phyloP scores from a whole-genome alignment of 2,329 filamentous ascomycete genomes.

The Periconia sp. region DNA sequence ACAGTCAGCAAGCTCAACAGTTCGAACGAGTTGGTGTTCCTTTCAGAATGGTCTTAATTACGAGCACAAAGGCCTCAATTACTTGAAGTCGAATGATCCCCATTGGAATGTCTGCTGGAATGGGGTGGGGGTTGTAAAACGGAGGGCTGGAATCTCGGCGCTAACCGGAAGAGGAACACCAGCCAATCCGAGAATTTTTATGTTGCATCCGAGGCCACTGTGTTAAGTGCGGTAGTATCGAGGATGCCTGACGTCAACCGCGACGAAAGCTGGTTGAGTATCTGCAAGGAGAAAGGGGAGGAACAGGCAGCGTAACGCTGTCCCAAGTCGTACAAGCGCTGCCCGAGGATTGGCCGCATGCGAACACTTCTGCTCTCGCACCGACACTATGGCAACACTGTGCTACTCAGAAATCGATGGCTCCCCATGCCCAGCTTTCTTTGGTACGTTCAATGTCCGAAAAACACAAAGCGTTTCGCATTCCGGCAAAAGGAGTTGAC shows the following conservation, averaged over 20 bases:
- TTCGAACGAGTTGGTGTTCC: no score
- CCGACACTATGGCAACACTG: not conserved
- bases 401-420: conserved; percentile 14
- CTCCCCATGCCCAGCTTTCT: conserved; percentile 27
- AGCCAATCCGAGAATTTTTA: no score
- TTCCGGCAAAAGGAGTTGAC: conserved; percentile 25
- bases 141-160: no score
- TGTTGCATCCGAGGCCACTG: no score
- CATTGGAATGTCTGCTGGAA: no score
- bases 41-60: no score
- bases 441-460: conserved; percentile 26
- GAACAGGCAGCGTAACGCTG: conserved; percentile 7
- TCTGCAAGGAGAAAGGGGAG: not conserved
- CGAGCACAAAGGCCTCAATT: no score
- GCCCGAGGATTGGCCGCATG: conserved; percentile 6
- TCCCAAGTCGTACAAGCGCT: not conserved
- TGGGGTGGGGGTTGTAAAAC: no score
- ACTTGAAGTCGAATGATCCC: no score
- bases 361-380: not conserved
- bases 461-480: conserved; percentile 20
- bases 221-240: no score
- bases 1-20: not conserved
- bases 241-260: not conserved
- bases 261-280: not conserved
- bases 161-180: no score